Evolutionary conservation across 2,329 filamentous ascomycete genomes (phyloP).

Genomic region (Grosmannia clavigera): DNA sequence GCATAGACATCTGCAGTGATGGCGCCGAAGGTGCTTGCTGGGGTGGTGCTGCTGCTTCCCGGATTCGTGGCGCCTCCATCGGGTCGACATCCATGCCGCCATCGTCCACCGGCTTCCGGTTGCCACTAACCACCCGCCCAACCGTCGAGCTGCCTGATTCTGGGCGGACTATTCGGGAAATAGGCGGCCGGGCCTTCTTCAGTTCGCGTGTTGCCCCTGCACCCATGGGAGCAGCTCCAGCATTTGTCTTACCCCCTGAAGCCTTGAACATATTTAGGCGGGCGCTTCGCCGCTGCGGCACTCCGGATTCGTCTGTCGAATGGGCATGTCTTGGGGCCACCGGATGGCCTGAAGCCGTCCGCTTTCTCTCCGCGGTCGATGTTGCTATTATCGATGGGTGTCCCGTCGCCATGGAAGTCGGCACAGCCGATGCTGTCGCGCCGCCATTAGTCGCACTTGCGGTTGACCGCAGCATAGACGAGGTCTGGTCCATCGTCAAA

Average conservation of each 20-base stretch:
- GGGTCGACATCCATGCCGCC: constrained; percentile 57
- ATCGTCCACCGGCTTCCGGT: constrained; percentile 61
- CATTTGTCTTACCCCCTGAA: constrained; percentile 51
- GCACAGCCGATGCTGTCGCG: not conserved
- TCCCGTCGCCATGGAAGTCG: not conserved
- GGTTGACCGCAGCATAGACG: constrained; percentile 21
- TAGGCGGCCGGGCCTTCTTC: constrained; percentile 70
- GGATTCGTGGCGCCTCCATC: constrained; percentile 35
- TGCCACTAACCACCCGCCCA: constrained; percentile 80
- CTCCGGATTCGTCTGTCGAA: constrained; percentile 45
- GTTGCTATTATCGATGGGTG: constrained; percentile 22
- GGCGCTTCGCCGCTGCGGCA: constrained; percentile 57
- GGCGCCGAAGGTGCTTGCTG: constrained; percentile 2
- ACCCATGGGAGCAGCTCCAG: constrained; percentile 43
- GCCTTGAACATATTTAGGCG: constrained; percentile 59
- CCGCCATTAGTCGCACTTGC: constrained; percentile 6
- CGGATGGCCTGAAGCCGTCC: constrained; percentile 80
- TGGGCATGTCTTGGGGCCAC: constrained; percentile 38
- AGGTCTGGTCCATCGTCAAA: constrained; percentile 26
- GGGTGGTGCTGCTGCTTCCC: constrained; percentile 5
- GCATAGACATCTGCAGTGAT: not conserved
- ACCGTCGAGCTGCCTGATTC: constrained; percentile 57
- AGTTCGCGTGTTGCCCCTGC: constrained; percentile 57
- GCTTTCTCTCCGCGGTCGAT: constrained; percentile 58
- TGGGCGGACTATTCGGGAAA: constrained; percentile 53